Evolutionary conservation across 345 rosid species (phyloP).

Genomic region (Limnanthes douglasii): DNA sequence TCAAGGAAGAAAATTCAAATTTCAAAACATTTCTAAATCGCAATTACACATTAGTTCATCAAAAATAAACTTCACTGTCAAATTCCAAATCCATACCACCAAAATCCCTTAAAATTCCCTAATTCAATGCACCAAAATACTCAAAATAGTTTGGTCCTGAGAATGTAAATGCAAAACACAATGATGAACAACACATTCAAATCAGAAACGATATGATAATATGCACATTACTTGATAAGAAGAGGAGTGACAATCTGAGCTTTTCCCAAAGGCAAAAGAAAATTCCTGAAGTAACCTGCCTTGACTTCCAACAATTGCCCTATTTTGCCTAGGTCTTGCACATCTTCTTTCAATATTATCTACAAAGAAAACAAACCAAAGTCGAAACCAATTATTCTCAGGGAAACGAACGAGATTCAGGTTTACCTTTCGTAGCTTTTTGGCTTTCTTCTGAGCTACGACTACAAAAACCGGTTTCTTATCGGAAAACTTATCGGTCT

Average conservation of each 20-base stretch:
- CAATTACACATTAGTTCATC: no score
- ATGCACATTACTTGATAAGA: conserved; percentile 50
- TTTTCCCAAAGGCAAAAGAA: conserved; percentile 60
- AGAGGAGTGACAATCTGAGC: conserved; percentile 75
- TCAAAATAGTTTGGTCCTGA: not conserved
- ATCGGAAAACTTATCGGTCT: conserved; percentile 23
- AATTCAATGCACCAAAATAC: not conserved
- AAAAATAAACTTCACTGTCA: no score
- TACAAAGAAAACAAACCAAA: conserved; percentile 12
- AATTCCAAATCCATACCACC: no score
- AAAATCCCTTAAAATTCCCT: not conserved
- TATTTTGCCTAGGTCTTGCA: conserved; percentile 49
- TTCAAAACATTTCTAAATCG: no score
- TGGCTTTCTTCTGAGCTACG: conserved; percentile 61
- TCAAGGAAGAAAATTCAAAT: no score
- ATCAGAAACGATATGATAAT: not conserved
- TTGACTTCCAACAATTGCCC: conserved; percentile 73
- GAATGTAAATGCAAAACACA: not conserved
- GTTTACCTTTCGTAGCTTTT: conserved; percentile 58
- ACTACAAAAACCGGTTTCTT: conserved; percentile 20
- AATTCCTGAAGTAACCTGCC: conserved; percentile 88
- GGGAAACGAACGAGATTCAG: conserved; percentile 6
- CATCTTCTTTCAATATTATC: conserved; percentile 89
- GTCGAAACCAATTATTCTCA: not conserved
- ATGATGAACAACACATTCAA: not conserved